Percentiles rank a stretch among this genome's conserved stretches.
Conservation (phyloP, 441 rosid species). For the Erodium trifolium region DNA sequence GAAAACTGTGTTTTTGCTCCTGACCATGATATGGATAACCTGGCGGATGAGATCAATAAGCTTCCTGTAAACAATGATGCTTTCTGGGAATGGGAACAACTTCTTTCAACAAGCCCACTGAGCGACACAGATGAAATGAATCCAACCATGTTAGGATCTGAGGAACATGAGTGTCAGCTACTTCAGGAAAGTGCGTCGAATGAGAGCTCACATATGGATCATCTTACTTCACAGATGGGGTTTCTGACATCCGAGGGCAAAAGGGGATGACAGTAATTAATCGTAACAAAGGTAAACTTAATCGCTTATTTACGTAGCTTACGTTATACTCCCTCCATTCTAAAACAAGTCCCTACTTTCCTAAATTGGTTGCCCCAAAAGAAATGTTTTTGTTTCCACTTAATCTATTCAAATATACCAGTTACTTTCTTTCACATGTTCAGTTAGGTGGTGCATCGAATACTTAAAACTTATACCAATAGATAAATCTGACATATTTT, state of each 20-base stretch:
- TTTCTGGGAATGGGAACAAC: constrained; percentile 46
- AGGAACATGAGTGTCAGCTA: too few species aligned
- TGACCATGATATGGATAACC: constrained; percentile 25
- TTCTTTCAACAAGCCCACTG: constrained; percentile 32
- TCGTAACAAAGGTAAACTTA: neutral
- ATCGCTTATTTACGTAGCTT: too few species aligned
- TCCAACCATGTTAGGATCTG: constrained; percentile 17
- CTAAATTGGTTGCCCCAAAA: too few species aligned
- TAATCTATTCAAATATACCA: too few species aligned
- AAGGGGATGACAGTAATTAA: constrained; percentile 23
- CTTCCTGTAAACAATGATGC: constrained; percentile 42
- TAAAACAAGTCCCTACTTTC: too few species aligned
- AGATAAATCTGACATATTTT: too few species aligned
- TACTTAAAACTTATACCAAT: too few species aligned
- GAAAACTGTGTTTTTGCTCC: constrained; percentile 31
- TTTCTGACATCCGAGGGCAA: constrained; percentile 37
- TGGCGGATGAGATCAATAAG: constrained; percentile 32
- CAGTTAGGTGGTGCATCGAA: too few species aligned
- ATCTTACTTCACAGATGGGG: constrained; percentile 47
- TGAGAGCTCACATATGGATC: constrained; percentile 32
- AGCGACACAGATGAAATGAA: constrained; percentile 40
- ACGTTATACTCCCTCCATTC: too few species aligned
- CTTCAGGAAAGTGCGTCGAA: constrained; percentile 26
- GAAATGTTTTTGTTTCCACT: too few species aligned
- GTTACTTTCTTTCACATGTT: too few species aligned